Conservation (phyloP, 768 basidiomycete genomes). For the Gyrodon lividus region DNA sequence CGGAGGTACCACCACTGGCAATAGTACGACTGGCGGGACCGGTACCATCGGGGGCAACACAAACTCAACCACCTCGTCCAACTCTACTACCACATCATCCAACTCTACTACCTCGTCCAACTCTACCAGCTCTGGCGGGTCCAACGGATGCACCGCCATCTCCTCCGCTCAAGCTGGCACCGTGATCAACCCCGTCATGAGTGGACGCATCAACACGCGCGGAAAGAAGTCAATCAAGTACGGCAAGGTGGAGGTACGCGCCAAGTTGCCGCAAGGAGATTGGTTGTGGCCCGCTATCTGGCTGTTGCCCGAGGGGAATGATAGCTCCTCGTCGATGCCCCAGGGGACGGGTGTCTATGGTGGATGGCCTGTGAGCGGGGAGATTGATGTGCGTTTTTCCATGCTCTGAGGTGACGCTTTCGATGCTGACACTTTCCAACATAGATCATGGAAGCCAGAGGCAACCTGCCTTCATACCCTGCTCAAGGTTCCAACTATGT, state of each 20-base stretch:
- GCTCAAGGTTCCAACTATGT: conserved; percentile 47
- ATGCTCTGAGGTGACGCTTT: background rate
- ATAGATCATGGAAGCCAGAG: conserved; percentile 55
- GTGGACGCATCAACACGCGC: conserved; percentile 53
- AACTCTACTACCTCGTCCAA: conserved; percentile 8
- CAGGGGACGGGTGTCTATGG: conserved; percentile 30
- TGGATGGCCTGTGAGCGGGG: conserved; percentile 52
- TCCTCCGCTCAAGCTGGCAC: conserved; percentile 34
- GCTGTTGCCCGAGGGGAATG: conserved; percentile 30
- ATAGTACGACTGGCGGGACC: background rate
- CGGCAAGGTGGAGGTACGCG: conserved; percentile 58
- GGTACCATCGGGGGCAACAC: background rate
- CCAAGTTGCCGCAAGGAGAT: conserved; percentile 58
- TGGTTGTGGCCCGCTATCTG: conserved; percentile 37
- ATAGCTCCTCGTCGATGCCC: conserved; percentile 13
- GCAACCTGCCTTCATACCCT: conserved; percentile 43
- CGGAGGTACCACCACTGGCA: conserved; percentile 2
- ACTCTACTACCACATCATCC: conserved; percentile 19
- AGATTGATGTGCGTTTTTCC: conserved; percentile 51
- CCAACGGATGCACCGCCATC: conserved; percentile 41
- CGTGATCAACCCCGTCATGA: conserved; percentile 53
- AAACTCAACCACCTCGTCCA: conserved; percentile 19
- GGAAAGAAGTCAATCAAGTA: conserved; percentile 48
- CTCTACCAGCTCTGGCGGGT: conserved; percentile 10
- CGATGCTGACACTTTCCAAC: background rate